Evolutionary conservation across 495 filamentous ascomycete species (phyloP).

Genomic region (Tuber microsphaerosporum): DNA sequence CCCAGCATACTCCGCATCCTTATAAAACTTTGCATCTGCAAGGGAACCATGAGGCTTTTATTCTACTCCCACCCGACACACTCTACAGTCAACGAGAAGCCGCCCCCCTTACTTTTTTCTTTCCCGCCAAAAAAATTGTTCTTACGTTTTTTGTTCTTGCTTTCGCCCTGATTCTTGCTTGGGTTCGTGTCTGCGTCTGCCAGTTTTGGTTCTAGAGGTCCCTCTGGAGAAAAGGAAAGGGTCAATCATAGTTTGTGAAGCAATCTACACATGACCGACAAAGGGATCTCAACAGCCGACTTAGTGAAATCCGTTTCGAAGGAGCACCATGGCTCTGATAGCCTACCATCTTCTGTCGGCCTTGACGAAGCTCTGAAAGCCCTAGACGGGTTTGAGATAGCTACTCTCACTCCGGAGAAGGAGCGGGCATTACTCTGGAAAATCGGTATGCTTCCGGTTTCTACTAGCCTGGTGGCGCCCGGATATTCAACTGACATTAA

Average conservation of each 20-base stretch:
- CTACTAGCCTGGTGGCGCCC: background rate
- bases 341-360: background rate
- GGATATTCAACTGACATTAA: background rate
- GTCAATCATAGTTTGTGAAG: background rate
- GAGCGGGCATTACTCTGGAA: background rate
- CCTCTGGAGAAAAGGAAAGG: background rate
- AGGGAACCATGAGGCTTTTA: background rate
- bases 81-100: background rate
- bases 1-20: background rate
- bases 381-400: background rate
- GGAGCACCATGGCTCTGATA: background rate
- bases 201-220: background rate
- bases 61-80: background rate
- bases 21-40: background rate
- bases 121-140: background rate
- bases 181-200: background rate
- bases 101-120: background rate
- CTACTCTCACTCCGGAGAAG: background rate
- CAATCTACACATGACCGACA: background rate
- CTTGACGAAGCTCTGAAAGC: background rate
- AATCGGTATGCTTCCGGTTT: background rate
- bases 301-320: background rate
- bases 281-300: background rate
- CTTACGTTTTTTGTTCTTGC: background rate
- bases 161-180: background rate